Base-by-base conservation (phyloP, 352 stramenopile genomes). In the Discostella stelligera region DNA sequence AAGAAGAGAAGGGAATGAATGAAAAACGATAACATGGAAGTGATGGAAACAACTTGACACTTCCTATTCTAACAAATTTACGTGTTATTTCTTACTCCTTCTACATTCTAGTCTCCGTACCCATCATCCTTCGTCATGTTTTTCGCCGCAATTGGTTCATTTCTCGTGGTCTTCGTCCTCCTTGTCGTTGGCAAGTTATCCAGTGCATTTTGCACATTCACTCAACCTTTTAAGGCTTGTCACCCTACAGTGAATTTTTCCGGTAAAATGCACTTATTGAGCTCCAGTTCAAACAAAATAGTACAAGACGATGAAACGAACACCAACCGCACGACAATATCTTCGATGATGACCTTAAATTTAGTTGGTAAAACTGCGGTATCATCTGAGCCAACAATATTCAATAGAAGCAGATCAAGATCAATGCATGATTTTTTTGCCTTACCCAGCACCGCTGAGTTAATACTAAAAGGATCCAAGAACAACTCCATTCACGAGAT, bases 401-500 rank as follows among this genome's bases (percentile, higher is more conserved):
- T 66, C 32, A 37, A 65, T 20, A 54, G 52, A 11, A 32, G 32
- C 9, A 78, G 67, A 23, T 32, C 37, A 44, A 78, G 67, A 23
- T 32, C 37, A 44, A 52, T 80, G 25, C 30, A 71, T 25, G 73
- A 80, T 3, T 80, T 80, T 63, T 80, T 80, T 46, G 50, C 64
- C 30, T 56, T 76, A 16, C 59, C 73, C 21, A 9, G 67, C 20
- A 62, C 73, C 11, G 58, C 61, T 30, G 46, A n/a, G 14, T 62
- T 76, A 44, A 21, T 80, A 8, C 44, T 80, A n/a, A 59, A 60
- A 3, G 73, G 73, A 53, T 80, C 73, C 7, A 76, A 76, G 54
- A 76, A 80, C 60, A 76, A 80, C 63, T 23, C 60, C 14, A 60
- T 80, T 53, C 25, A 72, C 7, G 60, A 80, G 49, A 67, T 76